A percentile compares a stretch with the other conserved stretches of the same genome.
Conservation (phyloP, 148 eudicot species). For the Fallopia convolvulus region DNA sequence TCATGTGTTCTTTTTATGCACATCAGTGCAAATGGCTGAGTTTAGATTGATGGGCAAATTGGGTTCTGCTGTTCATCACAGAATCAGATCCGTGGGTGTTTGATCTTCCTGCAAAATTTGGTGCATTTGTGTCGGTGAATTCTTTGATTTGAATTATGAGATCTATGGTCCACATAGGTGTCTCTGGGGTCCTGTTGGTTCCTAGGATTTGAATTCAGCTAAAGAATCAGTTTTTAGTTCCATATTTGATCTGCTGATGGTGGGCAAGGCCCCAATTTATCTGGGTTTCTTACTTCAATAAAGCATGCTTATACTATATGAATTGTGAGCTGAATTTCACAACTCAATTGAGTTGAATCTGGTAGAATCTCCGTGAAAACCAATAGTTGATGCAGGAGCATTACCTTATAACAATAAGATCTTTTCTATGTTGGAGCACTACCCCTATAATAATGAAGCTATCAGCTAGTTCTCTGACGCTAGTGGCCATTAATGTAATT, state of each 20-base stretch:
- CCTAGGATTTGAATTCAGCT: slow-evolving; percentile 3
- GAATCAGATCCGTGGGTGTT: slow-evolving; percentile 26
- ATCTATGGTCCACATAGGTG: background rate
- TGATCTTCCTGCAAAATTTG: background rate
- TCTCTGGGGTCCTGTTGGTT: slow-evolving; percentile 16
- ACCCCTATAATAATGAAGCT: background rate
- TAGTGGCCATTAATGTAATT: slow-evolving; percentile 9
- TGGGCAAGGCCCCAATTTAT: background rate
- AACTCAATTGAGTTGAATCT: background rate
- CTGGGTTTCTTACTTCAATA: background rate
- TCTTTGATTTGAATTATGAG: slow-evolving; percentile 14
- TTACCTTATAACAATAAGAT: background rate
- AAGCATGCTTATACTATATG: background rate
- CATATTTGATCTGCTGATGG: slow-evolving; percentile 6
- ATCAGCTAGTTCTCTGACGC: background rate
- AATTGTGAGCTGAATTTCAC: background rate
- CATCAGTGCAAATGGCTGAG: background rate
- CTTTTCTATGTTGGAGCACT: background rate
- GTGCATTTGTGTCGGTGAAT: slow-evolving; percentile 3
- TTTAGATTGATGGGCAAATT: background rate
- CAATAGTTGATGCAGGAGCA: background rate
- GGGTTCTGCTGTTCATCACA: background rate
- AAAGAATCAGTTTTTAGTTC: slow-evolving; percentile 10
- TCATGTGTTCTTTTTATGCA: background rate
- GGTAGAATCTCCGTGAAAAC: background rate